Evolutionary conservation across 257 asterid species (phyloP).

Genomic region (Cynanchum wilfordii): DNA sequence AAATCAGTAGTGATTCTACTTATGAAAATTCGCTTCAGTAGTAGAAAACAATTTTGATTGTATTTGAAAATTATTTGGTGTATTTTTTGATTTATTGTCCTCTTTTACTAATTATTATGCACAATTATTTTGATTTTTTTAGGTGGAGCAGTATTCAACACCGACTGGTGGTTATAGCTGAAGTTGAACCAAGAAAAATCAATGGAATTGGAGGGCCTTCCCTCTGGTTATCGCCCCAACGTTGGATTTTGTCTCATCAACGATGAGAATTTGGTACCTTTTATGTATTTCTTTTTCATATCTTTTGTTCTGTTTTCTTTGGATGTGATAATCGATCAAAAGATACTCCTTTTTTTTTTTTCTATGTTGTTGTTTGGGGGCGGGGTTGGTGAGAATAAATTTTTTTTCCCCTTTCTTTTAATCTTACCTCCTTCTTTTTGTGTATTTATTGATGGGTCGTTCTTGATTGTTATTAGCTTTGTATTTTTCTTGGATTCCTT

Average conservation of each 20-base stretch:
- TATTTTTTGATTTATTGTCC: too few relatives aligned
- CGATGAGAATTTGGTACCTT: slow-evolving; percentile 54
- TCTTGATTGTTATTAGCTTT: not conserved
- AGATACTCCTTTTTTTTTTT: slow-evolving; percentile 5
- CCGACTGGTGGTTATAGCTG: too few relatives aligned
- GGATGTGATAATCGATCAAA: not conserved
- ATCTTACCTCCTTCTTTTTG: not conserved
- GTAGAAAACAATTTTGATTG: too few relatives aligned
- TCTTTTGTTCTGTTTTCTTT: not conserved
- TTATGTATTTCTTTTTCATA: not conserved
- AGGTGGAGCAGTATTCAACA: too few relatives aligned
- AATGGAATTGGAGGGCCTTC: slow-evolving; percentile 98
- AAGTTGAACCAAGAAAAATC: too few relatives aligned
- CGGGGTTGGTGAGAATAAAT: not conserved
- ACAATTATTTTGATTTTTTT: too few relatives aligned
- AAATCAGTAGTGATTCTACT: too few relatives aligned
- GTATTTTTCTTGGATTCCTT: too few relatives aligned
- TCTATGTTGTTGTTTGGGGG: not conserved
- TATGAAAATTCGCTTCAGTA: too few relatives aligned
- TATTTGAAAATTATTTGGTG: too few relatives aligned
- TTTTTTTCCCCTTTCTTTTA: not conserved
- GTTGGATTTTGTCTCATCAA: slow-evolving; percentile 93
- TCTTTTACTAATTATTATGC: too few relatives aligned
- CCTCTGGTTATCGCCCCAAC: slow-evolving; percentile 98
- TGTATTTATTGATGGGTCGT: slow-evolving; percentile 3